A percentile compares a stretch with the other conserved stretches of the same genome.
phyloP scores from a whole-genome alignment of 2,329 filamentous ascomycete genomes.

The Xylaria sp. region DNA sequence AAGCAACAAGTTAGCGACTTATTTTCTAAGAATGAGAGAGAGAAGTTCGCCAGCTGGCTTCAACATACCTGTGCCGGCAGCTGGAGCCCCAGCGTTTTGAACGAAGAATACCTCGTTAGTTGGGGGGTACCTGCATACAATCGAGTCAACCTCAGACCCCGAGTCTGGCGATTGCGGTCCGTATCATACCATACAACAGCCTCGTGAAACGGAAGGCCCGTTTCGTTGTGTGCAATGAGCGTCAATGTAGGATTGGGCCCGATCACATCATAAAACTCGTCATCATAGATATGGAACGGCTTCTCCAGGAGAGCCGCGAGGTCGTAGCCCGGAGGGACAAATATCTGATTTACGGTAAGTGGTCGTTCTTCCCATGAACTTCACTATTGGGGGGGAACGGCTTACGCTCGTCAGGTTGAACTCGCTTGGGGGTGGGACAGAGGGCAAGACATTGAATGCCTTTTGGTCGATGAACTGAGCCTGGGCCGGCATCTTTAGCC shows the following conservation, averaged over 20 bases:
- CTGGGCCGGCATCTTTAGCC: slow-evolving; percentile 39
- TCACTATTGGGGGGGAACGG: neutral
- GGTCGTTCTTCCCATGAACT: neutral
- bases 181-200: slow-evolving; percentile 57
- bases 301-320: slow-evolving; percentile 45
- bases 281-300: slow-evolving; percentile 55
- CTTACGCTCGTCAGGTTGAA: slow-evolving; percentile 47
- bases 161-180: neutral
- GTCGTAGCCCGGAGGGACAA: slow-evolving; percentile 52
- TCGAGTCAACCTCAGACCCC: neutral
- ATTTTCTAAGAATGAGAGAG: neutral
- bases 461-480: slow-evolving; percentile 52
- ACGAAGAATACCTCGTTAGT: slow-evolving; percentile 61
- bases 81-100: slow-evolving; percentile 54
- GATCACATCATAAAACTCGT: slow-evolving; percentile 56
- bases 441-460: slow-evolving; percentile 49
- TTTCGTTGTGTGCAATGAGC: slow-evolving; percentile 51
- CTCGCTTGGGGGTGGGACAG: slow-evolving; percentile 45
- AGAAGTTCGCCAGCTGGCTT: too few species aligned
- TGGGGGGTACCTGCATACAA: slow-evolving; percentile 43
- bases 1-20: slow-evolving; percentile 20
- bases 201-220: slow-evolving; percentile 59
- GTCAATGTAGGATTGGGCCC: slow-evolving; percentile 56
- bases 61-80: slow-evolving; percentile 49
- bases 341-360: slow-evolving; percentile 40